phyloP scores from a whole-genome alignment of 1,284 basidiomycete species.

The Ganoderma sinense region DNA sequence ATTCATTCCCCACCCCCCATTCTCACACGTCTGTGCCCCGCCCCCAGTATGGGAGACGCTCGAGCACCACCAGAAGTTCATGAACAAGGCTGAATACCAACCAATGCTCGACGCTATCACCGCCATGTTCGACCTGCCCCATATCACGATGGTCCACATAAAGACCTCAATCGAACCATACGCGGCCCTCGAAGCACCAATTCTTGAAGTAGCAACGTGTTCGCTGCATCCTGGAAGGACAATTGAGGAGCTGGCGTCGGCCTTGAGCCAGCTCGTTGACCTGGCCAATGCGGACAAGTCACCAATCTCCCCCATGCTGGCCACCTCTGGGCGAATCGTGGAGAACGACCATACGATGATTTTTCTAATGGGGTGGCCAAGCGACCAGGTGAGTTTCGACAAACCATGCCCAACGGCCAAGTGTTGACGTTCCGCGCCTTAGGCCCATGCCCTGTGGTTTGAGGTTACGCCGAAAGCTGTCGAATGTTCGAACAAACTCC shows the following conservation, averaged over 20 bases:
- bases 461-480: not conserved
- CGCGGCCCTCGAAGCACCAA: slow-evolving; percentile 29
- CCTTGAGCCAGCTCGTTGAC: not conserved
- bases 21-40: not conserved
- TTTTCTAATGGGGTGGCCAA: slow-evolving; percentile 3
- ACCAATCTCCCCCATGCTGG: slow-evolving; percentile 2
- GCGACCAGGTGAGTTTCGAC: not conserved
- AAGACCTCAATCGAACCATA: slow-evolving; percentile 28
- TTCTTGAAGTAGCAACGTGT: slow-evolving; percentile 30
- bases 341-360: slow-evolving; percentile 4
- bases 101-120: slow-evolving; percentile 14
- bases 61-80: slow-evolving; percentile 29
- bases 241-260: slow-evolving; percentile 1
- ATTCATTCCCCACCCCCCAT: not conserved
- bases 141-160: slow-evolving; percentile 28
- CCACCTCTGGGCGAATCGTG: not conserved
- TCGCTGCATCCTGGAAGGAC: slow-evolving; percentile 18
- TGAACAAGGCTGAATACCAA: slow-evolving; percentile 27
- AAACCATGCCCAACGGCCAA: not conserved
- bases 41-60: slow-evolving; percentile 10
- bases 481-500: not conserved
- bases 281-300: slow-evolving; percentile 3
- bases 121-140: slow-evolving; percentile 15
- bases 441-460: slow-evolving; percentile 4
- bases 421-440: not conserved